Base-by-base conservation (phyloP, 1,139 yeast species). In the Yamadazyma atlantica region DNA sequence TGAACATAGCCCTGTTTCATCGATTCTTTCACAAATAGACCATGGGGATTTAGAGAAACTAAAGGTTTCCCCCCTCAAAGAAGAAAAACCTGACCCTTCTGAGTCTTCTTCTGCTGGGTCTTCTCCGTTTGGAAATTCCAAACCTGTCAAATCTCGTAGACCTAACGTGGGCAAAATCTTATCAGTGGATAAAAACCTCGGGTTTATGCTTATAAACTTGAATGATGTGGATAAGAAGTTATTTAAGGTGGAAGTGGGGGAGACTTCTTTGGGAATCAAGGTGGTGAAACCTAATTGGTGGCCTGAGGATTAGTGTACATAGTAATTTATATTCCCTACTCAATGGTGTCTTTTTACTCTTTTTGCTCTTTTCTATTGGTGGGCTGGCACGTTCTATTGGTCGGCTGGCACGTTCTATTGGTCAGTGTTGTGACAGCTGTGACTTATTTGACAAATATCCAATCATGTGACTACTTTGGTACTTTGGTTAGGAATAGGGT, bases 271-370 rank as follows among this genome's bases (percentile, higher is more conserved):
- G 4, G 75, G 75, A 0, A 57, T 80, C 12, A 73, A 70, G 45
- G 82, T 76, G 0, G 67, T 62, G 41, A 62, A 64, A 19, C 88
- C 89, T 0, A 78, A 71, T 34, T 81, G 86, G 86, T 82, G 87
- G 87, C 86, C 87, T 1, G 50, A 48, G 34, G 46, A 43, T n/a
- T n/a, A 5, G 43, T 18, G 22, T 11, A 27, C 18, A 6, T 19
- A 19, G 22, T 6, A 9, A 9, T 6, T 9, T 19, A 19, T 6
- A 9, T 19, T 19, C 22, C 22, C 22, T 19, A n/a, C n/a, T n/a
- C n/a, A n/a, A n/a, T n/a, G n/a, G n/a, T n/a, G n/a, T n/a, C n/a
- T n/a, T n/a, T n/a, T n/a, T n/a, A n/a, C n/a, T n/a, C n/a, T n/a
- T n/a, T n/a, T n/a, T n/a, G n/a, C n/a, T n/a, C n/a, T n/a, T n/a